A percentile compares a stretch with the other conserved stretches of the same genome.
Evolutionary conservation across 148 eudicot species (phyloP).

Genomic region (Salicornia ramosissima): DNA sequence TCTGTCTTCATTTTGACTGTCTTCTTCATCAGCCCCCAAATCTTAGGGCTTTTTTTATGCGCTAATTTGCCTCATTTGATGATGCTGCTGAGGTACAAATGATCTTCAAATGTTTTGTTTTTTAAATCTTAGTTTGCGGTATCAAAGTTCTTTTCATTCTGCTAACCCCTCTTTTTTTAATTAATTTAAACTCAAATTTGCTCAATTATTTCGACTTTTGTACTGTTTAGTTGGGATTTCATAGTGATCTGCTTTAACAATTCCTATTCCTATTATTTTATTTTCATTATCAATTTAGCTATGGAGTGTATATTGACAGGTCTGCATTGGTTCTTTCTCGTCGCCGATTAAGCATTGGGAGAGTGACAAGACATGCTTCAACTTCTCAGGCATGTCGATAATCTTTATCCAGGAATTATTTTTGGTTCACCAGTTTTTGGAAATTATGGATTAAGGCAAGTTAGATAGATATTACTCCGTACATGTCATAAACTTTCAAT

Average conservation of each 20-base stretch:
- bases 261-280: background rate
- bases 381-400: conserved; percentile 45
- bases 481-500: background rate
- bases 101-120: background rate
- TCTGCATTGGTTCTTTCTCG: conserved; percentile 48
- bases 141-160: background rate
- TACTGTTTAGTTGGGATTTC: background rate
- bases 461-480: background rate
- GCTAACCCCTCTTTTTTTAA: background rate
- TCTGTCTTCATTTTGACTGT: background rate
- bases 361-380: conserved; percentile 32
- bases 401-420: background rate
- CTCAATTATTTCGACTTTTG: background rate
- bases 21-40: background rate
- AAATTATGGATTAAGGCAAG: background rate
- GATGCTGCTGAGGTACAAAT: conserved; percentile 22
- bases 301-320: conserved; percentile 31
- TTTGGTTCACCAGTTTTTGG: background rate
- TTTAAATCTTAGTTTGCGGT: background rate
- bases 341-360: conserved; percentile 34
- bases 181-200: background rate
- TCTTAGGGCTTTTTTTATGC: conserved; percentile 19
- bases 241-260: background rate
- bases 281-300: conserved; percentile 3
- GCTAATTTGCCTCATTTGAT: conserved; percentile 4